phyloP scores from a whole-genome alignment of 257 asterid species.

The Lycium ferocissimum region DNA sequence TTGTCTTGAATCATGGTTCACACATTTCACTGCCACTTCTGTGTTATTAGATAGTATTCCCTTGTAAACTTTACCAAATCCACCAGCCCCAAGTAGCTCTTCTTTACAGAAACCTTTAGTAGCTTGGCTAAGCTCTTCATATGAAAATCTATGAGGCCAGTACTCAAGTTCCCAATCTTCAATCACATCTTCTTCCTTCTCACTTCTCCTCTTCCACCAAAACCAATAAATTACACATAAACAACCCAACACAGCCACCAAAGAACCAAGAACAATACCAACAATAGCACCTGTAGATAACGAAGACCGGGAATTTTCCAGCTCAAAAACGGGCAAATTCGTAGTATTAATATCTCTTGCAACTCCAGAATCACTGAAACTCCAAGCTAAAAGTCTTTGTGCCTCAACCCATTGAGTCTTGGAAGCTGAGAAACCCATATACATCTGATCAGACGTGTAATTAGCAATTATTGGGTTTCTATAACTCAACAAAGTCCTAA shows the following conservation, averaged over 20 bases:
- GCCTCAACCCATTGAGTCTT: constrained; percentile 78
- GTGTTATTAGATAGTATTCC: constrained; percentile 52
- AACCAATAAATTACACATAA: constrained; percentile 53
- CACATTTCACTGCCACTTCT: constrained; percentile 80
- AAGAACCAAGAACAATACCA: constrained; percentile 64
- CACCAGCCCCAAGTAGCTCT: constrained; percentile 69
- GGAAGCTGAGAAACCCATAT: constrained; percentile 79
- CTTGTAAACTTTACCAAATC: constrained; percentile 84
- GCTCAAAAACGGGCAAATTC: constrained; percentile 60
- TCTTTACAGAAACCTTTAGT: constrained; percentile 61
- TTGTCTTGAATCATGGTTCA: constrained; percentile 80
- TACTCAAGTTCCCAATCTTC: constrained; percentile 93
- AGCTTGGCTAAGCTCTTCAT: constrained; percentile 63
- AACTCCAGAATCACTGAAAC: constrained; percentile 73
- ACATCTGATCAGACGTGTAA: constrained; percentile 60
- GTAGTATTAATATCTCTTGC: constrained; percentile 77
- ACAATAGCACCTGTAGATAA: constrained; percentile 58
- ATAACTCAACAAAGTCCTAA: constrained; percentile 49
- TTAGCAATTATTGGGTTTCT: constrained; percentile 49
- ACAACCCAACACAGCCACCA: constrained; percentile 34
- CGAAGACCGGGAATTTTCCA: constrained; percentile 41
- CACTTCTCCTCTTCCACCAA: constrained; percentile 59
- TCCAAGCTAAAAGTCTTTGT: constrained; percentile 78
- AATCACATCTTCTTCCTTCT: constrained; percentile 54
- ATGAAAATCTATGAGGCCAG: constrained; percentile 84